These are phyloP conservation scores for Kwoniella europaea DNA, from an alignment of 768 basidiomycete species.

Conservation along the genomic window DNA sequence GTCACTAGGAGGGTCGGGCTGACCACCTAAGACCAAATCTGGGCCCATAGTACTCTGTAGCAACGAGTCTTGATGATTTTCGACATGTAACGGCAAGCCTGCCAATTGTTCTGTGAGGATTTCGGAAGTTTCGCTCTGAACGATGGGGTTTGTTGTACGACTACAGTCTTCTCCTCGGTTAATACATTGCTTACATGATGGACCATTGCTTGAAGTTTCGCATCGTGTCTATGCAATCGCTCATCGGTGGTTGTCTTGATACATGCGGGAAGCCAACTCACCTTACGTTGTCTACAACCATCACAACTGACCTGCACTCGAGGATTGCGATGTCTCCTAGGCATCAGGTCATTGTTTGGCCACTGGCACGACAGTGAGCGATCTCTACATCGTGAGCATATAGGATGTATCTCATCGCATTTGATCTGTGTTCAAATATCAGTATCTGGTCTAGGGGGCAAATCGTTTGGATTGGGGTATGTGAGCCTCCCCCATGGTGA, in stretches of 20 bases:
- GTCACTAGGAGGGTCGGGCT: neutral
- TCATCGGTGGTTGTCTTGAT: neutral
- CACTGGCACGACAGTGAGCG: conserved; percentile 10
- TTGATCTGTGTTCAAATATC: conserved; percentile 8
- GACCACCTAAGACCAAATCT: neutral
- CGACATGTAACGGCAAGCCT: neutral
- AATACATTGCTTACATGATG: neutral
- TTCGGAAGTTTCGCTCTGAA: neutral
- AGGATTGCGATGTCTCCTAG: conserved; percentile 16
- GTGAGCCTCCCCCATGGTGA: neutral
- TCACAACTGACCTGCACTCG: conserved; percentile 7
- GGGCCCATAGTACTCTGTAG: neutral
- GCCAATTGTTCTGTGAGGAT: neutral
- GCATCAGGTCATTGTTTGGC: neutral
- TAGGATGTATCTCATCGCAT: conserved; percentile 21
- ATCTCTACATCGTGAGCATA: conserved; percentile 13
- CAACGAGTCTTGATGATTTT: neutral
- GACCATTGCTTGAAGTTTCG: neutral
- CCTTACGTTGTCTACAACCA: conserved; percentile 15
- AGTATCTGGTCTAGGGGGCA: neutral
- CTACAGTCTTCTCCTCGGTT: neutral
- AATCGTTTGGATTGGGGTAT: neutral
- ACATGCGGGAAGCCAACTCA: neutral
- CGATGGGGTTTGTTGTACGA: neutral
- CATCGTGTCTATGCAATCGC: conserved; percentile 5